Conservation (phyloP, 305 asterid genomes). For the Fraxinus ornus region DNA sequence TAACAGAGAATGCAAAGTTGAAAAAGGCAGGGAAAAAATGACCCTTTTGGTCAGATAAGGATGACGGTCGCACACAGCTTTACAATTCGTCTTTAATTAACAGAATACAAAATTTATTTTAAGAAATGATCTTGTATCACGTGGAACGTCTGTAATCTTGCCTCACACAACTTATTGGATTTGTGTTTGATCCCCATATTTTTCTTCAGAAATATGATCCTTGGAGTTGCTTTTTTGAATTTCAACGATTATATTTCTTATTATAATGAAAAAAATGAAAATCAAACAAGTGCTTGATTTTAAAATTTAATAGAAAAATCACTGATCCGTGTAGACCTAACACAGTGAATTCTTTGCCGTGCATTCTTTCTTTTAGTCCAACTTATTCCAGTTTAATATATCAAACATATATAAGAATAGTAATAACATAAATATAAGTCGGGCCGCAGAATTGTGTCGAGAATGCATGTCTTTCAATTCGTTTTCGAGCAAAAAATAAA, state of each 20-base stretch:
- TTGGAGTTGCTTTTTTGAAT: no score
- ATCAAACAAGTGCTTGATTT: not conserved
- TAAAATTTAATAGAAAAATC: not conserved
- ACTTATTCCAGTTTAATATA: not conserved
- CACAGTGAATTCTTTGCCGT: not conserved
- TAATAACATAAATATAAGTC: not conserved
- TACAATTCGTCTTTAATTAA: not conserved
- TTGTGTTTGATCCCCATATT: no score
- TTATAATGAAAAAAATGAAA: no score
- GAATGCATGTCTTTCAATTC: not conserved
- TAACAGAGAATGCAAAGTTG: no score
- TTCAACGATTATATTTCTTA: no score
- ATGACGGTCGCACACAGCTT: not conserved
- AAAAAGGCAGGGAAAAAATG: no score
- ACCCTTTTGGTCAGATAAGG: no score
- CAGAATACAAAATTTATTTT: not conserved
- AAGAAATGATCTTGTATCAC: not conserved
- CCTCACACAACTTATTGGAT: not conserved
- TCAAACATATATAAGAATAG: not conserved
- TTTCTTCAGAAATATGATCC: no score
- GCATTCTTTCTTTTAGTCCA: not conserved
- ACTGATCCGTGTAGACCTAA: not conserved
- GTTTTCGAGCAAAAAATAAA: not conserved
- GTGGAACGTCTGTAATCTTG: not conserved
- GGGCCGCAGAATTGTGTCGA: not conserved